Base-by-base conservation (phyloP, 805 yeast genomes). In the Ogataea wickerhamii region DNA sequence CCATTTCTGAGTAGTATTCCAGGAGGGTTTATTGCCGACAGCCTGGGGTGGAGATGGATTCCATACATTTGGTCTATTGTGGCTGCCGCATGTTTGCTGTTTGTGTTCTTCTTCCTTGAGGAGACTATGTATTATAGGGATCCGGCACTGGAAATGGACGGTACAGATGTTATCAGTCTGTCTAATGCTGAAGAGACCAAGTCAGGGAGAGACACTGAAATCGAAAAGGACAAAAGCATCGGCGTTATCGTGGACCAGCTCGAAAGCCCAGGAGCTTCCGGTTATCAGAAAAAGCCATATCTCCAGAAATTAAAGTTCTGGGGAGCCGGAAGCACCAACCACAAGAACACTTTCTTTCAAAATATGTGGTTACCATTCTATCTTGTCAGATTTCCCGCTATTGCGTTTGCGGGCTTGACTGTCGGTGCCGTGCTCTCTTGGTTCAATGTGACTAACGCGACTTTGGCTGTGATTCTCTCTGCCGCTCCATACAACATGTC, bases 41-140 rank as follows among this genome's bases (percentile, higher is more conserved):
- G 43, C 28, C 31, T 36, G 22, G 37, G 43, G 41, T 31, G 47
- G 46, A 29, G 30, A 24, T 40, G 47, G 29, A 28, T 32, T 30
- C 28, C 32, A n/a, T 34, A 28, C 12, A 28, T 25, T 27, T 61
- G 83, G 85, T 24, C 76, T 1, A 80, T 82, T 56, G 66, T 76
- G 43, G 73, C 78, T 10, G 86, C 77, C 18, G 76, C 65, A 2
- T 61, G 75, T 17, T 59, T 80, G 40, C 38, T 79, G 4, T 67
- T 78, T 10, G 55, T 78, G 34, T 45, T 77, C 19, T 76, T 82
- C 48, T 70, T 68, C 23, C 69, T 81, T 51, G 87, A 82, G 52
- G 91, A 82, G 51, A 80, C 89, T 12, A 63, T 61, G 38, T 73
- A 69, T 43, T 66, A 69, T 28, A 20, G 41, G 11, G 43, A 43